These are phyloP conservation scores for Elongisporangium undulatum DNA, from an alignment of 352 stramenopile genomes.

Conservation along the genomic window DNA sequence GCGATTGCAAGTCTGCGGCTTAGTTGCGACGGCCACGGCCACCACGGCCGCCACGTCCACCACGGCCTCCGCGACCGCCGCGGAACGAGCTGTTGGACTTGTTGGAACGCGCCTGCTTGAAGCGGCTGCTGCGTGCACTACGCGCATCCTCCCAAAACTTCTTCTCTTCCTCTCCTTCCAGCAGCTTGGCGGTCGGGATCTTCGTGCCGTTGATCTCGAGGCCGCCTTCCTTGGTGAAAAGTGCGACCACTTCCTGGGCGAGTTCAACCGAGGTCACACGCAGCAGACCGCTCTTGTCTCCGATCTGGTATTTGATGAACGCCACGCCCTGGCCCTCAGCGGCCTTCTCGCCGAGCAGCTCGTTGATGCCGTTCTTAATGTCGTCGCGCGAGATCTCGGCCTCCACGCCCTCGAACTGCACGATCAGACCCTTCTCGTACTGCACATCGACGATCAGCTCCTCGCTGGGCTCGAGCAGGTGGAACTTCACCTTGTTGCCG, in stretches of 20 bases:
- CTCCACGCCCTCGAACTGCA: conserved; percentile 75
- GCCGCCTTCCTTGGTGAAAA: conserved; percentile 52
- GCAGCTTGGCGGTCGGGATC: conserved; percentile 43
- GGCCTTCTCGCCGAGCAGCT: conserved; percentile 72
- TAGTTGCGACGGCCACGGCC: conserved; percentile 35
- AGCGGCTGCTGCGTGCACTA: conserved; percentile 64
- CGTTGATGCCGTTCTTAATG: conserved; percentile 85
- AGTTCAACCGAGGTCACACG: conserved; percentile 55
- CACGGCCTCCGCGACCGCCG: conserved; percentile 25
- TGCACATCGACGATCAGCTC: conserved; percentile 72
- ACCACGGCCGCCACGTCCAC: conserved; percentile 35
- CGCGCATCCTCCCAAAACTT: conserved; percentile 82
- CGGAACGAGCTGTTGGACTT: conserved; percentile 38
- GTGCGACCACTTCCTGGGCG: conserved; percentile 55
- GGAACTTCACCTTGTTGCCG: conserved; percentile 75
- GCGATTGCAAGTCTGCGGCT: background rate
- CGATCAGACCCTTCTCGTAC: conserved; percentile 84
- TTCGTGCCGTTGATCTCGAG: conserved; percentile 70
- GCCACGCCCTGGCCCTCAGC: conserved; percentile 55
- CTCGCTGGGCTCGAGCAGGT: conserved; percentile 65
- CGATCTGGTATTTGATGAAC: conserved; percentile 86
- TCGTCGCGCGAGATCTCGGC: conserved; percentile 78
- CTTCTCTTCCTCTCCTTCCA: conserved; percentile 80
- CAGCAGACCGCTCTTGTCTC: conserved; percentile 60
- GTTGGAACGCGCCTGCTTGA: conserved; percentile 76